Base-by-base conservation (phyloP, 257 asterid genomes). In the Solanum corneliomulleri region DNA sequence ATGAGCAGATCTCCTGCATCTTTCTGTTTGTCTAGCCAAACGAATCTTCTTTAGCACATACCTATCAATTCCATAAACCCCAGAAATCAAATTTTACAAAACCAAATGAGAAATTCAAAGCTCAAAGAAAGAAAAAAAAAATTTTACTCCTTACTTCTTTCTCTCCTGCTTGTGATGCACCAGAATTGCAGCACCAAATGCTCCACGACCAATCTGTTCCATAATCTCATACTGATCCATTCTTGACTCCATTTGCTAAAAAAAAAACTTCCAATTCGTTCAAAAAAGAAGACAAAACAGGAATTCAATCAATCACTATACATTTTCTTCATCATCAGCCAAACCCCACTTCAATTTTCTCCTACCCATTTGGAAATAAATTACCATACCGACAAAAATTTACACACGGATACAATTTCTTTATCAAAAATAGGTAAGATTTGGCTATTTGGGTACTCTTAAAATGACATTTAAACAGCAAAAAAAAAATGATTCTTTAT, bases 131-230 rank as follows among this genome's bases (percentile, higher is more conserved):
- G 1, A 37, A 37, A 37, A 37, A 35, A 35, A 35, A 37, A 37
- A 66, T 21, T 58, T 77, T 74, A 45, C 12, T 41, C 75, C 39
- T 47, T 91, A 97, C 99, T 94, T 97, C 89, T 95, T 95, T 90
- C 91, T 94, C 89, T 97, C 99, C 91, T 90, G 78, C 89, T 95
- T 97, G 92, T 97, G 99, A 92, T 96, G 94, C 90, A 95, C 99
- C 90, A 97, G 89, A 93, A 97, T 97, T 88, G 99, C 99, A 16
- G 99, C 99, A 44, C 99, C 99, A 91, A 97, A 97, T 89, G 99
- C 99, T 47, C 99, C 99, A 86, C 99, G 97, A 9, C 99, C 99
- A 89, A 97, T 96, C 95, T 97, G 99, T 95, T 97, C 99, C 98
- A 97, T 97, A 93, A 96, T 94, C 96, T 97, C 99, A 88, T 97